A percentile compares a stretch with the other conserved stretches of the same genome.
Evolutionary conservation across 495 filamentous ascomycete genomes (phyloP).

Genomic region (Hypoxylon subgilvum): DNA sequence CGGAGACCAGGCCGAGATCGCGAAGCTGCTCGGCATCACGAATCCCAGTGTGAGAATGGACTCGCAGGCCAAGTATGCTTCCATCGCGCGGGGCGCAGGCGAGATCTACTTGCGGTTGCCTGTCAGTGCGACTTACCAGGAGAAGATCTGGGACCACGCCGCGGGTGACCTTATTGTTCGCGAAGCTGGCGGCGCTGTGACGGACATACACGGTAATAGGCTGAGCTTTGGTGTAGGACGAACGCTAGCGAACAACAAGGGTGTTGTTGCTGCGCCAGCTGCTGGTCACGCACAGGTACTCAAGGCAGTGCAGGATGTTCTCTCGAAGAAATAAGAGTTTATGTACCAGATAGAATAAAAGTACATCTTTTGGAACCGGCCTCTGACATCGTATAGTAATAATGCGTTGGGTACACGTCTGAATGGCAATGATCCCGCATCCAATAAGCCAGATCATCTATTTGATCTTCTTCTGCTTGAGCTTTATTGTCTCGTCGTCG

Average conservation of each 20-base stretch:
- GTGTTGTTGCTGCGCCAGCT: conserved; percentile 85
- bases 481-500: conserved; percentile 93
- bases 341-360: conserved; percentile 32
- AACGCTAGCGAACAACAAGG: conserved; percentile 87
- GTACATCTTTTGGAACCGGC: conserved; percentile 40
- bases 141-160: conserved; percentile 99
- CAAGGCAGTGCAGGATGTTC: conserved; percentile 78
- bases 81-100: conserved; percentile 91
- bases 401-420: conserved; percentile 39
- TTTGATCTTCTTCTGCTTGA: conserved; percentile 99
- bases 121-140: conserved; percentile 81
- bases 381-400: conserved; percentile 40
- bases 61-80: conserved; percentile 96
- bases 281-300: conserved; percentile 78
- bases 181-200: conserved; percentile 91
- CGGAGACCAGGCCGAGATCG: conserved; percentile 83
- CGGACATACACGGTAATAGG: conserved; percentile 77
- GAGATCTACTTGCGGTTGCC: conserved; percentile 93
- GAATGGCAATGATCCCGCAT: conserved; percentile 10
- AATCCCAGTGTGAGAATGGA: conserved; percentile 88
- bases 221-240: conserved; percentile 87
- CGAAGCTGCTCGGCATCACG: conserved; percentile 81
- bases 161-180: conserved; percentile 94
- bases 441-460: conserved; percentile 52
- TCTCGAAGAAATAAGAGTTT: conserved; percentile 49